Percentiles rank a stretch among this genome's conserved stretches.
Evolutionary conservation across 805 yeast species (phyloP).

Genomic region (Wickerhamomyces mucosus): DNA sequence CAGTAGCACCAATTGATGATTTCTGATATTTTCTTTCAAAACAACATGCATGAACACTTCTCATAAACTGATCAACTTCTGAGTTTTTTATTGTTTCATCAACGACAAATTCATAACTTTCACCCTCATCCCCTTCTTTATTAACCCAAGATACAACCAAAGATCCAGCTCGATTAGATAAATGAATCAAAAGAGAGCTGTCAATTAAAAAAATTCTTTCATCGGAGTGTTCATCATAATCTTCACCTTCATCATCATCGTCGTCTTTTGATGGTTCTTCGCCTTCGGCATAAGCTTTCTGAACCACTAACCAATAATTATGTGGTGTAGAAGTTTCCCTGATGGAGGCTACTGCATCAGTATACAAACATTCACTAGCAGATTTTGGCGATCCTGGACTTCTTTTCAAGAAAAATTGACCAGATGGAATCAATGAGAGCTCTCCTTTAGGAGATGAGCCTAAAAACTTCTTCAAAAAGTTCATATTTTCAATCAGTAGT

Average conservation of each 20-base stretch:
- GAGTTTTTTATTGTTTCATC: conserved; percentile 43
- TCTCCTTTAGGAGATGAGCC: conserved; percentile 49
- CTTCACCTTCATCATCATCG: conserved; percentile 37
- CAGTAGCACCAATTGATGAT: conserved; percentile 35
- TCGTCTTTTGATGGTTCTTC: conserved; percentile 41
- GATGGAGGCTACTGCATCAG: conserved; percentile 69
- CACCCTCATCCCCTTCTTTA: conserved; percentile 78
- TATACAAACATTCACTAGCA: conserved; percentile 71
- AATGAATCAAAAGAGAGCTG: conserved; percentile 47
- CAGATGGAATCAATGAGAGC: conserved; percentile 63
- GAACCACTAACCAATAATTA: conserved; percentile 62
- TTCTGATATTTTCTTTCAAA: conserved; percentile 66
- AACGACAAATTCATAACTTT: conserved; percentile 70
- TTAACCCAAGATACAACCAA: conserved; percentile 73
- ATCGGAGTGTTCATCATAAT: conserved; percentile 34
- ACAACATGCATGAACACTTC: conserved; percentile 53
- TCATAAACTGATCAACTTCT: conserved; percentile 54
- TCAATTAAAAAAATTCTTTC: conserved; percentile 67
- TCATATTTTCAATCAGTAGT: conserved; percentile 34
- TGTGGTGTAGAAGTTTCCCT: conserved; percentile 57
- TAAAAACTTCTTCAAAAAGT: conserved; percentile 58
- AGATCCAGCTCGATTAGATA: conserved; percentile 42
- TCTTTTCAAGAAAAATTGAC: conserved; percentile 66
- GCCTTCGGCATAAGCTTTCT: conserved; percentile 61
- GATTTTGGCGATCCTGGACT: conserved; percentile 80